phyloP scores from a whole-genome alignment of 345 rosid genomes.

The Leavenworthia alabamica region DNA sequence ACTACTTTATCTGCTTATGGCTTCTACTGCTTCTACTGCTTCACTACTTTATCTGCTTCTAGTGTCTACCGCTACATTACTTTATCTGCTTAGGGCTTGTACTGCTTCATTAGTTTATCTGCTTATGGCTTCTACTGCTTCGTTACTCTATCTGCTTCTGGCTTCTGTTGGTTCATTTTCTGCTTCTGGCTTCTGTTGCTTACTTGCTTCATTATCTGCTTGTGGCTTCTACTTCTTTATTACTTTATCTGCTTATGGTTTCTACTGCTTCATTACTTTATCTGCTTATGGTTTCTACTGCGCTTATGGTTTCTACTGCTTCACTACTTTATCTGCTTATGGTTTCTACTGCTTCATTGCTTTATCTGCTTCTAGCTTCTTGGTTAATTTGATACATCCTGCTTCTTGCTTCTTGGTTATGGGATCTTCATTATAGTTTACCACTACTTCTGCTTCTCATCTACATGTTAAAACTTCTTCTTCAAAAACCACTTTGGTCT shows the following conservation, averaged over 20 bases:
- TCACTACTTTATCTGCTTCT: no score
- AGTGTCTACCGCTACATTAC: no score
- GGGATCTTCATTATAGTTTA: no score
- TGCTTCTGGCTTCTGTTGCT: constrained; percentile 12
- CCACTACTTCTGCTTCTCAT: not conserved
- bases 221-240: constrained; percentile 44
- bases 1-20: constrained; percentile 26
- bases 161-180: constrained; percentile 46
- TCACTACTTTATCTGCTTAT: no score
- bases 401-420: no score
- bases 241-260: constrained; percentile 26
- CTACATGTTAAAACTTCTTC: constrained; percentile 12
- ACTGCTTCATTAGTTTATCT: no score
- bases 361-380: no score
- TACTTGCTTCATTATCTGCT: constrained; percentile 36
- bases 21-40: no score
- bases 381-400: no score
- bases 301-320: no score
- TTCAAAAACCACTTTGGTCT: not conserved
- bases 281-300: constrained; percentile 37
- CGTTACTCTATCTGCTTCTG: constrained; percentile 75
- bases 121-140: constrained; percentile 68
- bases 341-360: no score
- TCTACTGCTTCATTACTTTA: constrained; percentile 1
- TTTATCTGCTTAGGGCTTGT: no score